Percentiles rank a stretch among this genome's conserved stretches.
Conservation (phyloP, 73 alveolate species). For the Stentor coeruleus region DNA sequence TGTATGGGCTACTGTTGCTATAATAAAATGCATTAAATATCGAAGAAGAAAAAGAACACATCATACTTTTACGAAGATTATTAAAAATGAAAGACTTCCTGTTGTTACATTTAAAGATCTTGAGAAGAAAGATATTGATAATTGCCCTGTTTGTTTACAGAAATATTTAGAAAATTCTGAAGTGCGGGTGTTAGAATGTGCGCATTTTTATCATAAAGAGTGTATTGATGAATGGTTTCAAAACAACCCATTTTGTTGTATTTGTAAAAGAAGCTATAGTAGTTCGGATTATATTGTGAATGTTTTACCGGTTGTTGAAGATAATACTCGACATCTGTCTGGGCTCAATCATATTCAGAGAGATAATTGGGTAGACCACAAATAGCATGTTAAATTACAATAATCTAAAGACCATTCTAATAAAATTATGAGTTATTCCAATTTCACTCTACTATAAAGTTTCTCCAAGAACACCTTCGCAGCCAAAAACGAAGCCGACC, state of each 20-base stretch:
- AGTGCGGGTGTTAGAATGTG: conserved; percentile 27
- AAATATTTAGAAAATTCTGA: conserved; percentile 1
- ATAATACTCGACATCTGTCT: too few relatives aligned
- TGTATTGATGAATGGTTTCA: conserved; percentile 36
- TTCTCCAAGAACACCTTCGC: not conserved
- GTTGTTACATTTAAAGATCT: not conserved
- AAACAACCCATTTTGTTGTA: conserved; percentile 25
- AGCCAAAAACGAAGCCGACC: not conserved
- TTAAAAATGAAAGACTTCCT: conserved; percentile 25
- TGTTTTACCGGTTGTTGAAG: too few relatives aligned
- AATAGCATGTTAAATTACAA: too few relatives aligned
- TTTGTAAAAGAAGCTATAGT: conserved; percentile 27
- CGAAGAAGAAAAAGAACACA: not conserved
- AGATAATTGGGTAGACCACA: too few relatives aligned
- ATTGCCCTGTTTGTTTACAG: conserved; percentile 35
- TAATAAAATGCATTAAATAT: not conserved
- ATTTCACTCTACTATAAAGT: not conserved
- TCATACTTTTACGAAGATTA: conserved; percentile 26
- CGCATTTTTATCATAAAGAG: conserved; percentile 36
- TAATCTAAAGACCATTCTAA: too few relatives aligned
- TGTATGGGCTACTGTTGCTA: not conserved
- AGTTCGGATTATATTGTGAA: too few relatives aligned
- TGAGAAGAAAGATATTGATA: not conserved
- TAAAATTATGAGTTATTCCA: too few relatives aligned
- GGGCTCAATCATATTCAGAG: too few relatives aligned